A percentile compares a stretch with the other conserved stretches of the same genome.
Conservation (phyloP, 192 early-diverging fungal species). For the Backusella circina region DNA sequence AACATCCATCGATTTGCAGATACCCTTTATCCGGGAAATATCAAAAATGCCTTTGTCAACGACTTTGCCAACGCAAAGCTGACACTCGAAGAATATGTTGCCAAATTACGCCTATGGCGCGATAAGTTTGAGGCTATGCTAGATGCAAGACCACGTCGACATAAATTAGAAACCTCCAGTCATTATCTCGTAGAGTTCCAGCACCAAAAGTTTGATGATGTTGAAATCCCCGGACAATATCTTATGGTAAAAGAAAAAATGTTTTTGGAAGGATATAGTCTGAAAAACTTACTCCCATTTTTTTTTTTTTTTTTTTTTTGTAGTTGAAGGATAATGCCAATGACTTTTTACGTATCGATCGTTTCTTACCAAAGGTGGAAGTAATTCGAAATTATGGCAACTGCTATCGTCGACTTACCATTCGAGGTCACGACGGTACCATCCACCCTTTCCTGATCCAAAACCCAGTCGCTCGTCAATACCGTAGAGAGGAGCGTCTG, state of each 20-base stretch:
- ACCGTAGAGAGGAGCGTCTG: constrained; percentile 94
- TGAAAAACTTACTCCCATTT: background rate
- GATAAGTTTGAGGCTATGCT: constrained; percentile 88
- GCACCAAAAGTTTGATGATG: constrained; percentile 97
- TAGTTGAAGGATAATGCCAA: constrained; percentile 66
- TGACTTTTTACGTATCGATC: constrained; percentile 93
- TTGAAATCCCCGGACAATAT: constrained; percentile 98
- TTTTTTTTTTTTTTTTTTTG: background rate
- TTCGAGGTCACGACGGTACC: constrained; percentile 90
- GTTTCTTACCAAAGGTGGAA: constrained; percentile 89
- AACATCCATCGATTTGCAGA: constrained; percentile 88
- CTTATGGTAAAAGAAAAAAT: constrained; percentile 41
- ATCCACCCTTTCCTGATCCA: constrained; percentile 93
- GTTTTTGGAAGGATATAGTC: background rate
- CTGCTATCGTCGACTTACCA: constrained; percentile 76
- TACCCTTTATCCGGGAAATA: constrained; percentile 75
- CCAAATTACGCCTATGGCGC: constrained; percentile 86
- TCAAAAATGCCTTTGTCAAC: constrained; percentile 78
- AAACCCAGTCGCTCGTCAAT: constrained; percentile 82
- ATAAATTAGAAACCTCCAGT: constrained; percentile 84
- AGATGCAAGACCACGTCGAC: constrained; percentile 72
- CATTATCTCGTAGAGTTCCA: constrained; percentile 98
- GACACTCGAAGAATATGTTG: constrained; percentile 78
- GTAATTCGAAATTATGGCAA: constrained; percentile 71
- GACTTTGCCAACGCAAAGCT: constrained; percentile 93